These are phyloP conservation scores for Dissophora ornata DNA, from an alignment of 192 early-diverging fungal species.

Conservation along the genomic window DNA sequence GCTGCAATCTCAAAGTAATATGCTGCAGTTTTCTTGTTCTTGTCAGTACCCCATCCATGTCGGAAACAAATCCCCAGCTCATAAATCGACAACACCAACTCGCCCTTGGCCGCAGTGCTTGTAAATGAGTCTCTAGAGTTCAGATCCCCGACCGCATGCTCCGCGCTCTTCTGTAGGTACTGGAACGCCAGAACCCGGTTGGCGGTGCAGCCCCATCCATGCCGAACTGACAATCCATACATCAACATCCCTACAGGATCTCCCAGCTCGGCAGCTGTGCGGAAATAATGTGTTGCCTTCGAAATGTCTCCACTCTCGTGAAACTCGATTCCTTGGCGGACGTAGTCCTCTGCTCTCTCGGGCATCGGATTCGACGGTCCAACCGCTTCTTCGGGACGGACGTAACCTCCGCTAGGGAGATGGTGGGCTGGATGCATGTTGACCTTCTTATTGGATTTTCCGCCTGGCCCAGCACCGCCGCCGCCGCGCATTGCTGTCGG, in stretches of 20 bases:
- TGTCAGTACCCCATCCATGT: conserved; percentile 84
- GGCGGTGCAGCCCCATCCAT: conserved; percentile 81
- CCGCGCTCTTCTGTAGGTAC: conserved; percentile 77
- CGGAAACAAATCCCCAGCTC: conserved; percentile 83
- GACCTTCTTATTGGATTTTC: neutral
- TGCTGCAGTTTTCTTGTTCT: conserved; percentile 75
- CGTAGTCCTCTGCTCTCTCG: conserved; percentile 66
- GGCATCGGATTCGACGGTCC: conserved; percentile 51
- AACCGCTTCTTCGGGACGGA: conserved; percentile 49
- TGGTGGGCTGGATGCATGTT: conserved; percentile 50
- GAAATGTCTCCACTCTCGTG: conserved; percentile 78
- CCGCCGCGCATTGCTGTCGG: conserved; percentile 19
- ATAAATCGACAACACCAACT: conserved; percentile 81
- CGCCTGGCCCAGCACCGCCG: conserved; percentile 4
- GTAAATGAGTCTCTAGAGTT: conserved; percentile 66
- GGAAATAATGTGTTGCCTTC: conserved; percentile 77
- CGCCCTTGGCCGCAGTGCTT: conserved; percentile 68
- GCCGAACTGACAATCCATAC: conserved; percentile 79
- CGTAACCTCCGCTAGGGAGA: conserved; percentile 29
- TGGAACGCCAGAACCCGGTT: conserved; percentile 74
- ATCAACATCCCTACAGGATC: conserved; percentile 77
- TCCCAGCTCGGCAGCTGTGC: conserved; percentile 71
- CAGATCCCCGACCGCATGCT: conserved; percentile 70
- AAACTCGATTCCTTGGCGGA: conserved; percentile 72
- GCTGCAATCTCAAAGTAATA: conserved; percentile 87